Percentiles rank a stretch among this genome's conserved stretches.
Conservation (phyloP, 768 basidiomycete genomes). For the Amanita exitialis region DNA sequence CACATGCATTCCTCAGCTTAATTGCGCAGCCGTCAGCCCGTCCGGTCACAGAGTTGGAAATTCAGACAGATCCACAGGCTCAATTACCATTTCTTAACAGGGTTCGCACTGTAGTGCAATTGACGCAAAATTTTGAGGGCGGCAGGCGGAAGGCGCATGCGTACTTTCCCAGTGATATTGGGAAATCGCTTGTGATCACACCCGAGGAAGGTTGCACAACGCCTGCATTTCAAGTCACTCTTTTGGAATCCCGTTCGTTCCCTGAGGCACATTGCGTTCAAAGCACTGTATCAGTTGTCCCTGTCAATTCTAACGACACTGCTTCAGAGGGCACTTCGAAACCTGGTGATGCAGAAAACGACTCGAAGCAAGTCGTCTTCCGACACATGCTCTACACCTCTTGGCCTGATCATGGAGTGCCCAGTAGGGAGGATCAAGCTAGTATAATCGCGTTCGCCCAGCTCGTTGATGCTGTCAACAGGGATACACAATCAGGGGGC, state of each 20-base stretch:
- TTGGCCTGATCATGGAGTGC: slow-evolving; percentile 87
- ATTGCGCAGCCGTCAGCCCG: slow-evolving; percentile 38
- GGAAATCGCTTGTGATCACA: slow-evolving; percentile 35
- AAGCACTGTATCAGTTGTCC: slow-evolving; percentile 48
- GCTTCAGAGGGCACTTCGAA: slow-evolving; percentile 6
- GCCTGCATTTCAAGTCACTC: slow-evolving; percentile 46
- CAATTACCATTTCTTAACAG: slow-evolving; percentile 23
- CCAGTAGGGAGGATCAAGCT: slow-evolving; percentile 45
- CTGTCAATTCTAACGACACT: slow-evolving; percentile 16
- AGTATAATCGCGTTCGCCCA: slow-evolving; percentile 51
- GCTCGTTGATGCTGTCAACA: slow-evolving; percentile 57
- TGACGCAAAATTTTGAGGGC: slow-evolving; percentile 64
- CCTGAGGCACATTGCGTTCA: slow-evolving; percentile 50
- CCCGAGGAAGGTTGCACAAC: slow-evolving; percentile 33
- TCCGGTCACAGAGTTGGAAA: slow-evolving; percentile 17
- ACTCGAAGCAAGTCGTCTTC: slow-evolving; percentile 35
- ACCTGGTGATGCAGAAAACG: slow-evolving; percentile 12
- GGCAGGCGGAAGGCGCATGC: slow-evolving; percentile 65
- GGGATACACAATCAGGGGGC: slow-evolving; percentile 22
- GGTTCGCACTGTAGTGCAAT: slow-evolving; percentile 71
- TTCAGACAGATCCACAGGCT: not conserved
- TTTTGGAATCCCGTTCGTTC: slow-evolving; percentile 34
- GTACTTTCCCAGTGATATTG: slow-evolving; percentile 61
- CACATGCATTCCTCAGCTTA: slow-evolving; percentile 69
- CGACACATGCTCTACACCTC: slow-evolving; percentile 63